Base-by-base conservation (phyloP, 352 stramenopile species). In the Phytophthora vignae region DNA sequence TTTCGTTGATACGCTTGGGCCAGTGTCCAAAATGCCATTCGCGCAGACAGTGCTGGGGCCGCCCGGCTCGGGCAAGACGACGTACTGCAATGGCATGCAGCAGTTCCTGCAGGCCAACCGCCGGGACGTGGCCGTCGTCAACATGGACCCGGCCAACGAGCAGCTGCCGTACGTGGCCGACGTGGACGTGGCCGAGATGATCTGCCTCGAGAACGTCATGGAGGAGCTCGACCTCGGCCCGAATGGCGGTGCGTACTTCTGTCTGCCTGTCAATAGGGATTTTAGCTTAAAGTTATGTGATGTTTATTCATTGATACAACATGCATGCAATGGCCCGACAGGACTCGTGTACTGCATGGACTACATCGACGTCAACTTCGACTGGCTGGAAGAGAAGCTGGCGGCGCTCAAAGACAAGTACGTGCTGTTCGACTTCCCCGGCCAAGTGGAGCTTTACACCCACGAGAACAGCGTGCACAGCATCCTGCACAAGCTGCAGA, bases 371-470 rank as follows among this genome's bases (percentile, higher is more conserved):
- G 82, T 98, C 57, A 99, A 99, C 82, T 94, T 99, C 60, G 97
- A 99, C 69, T 99, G 98, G 98, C 83, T 99, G 11, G 83, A 98
- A 64, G 95, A 99, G 27, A 85, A 90, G 17, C 98, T 98, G 65
- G 84, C 86, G n/a, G 50, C 55, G 48, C 69, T 93, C 38, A 73
- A 85, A 72, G 95, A 97, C 75, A 97, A 99, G 62, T 99, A 99
- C 85, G 76, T 99, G 10, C 82, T 99, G 15, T 97, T 99, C 44
- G 98, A 99, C 87, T 99, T 98, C 87, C 98, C 98, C 2, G 98
- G 98, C 0, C 98, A 99, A 86, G 93, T 99, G 52, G 98, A 99
- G 83, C 86, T 99, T 54, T 99, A 99, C 78, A 99, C 97, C n/a
- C 97, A 99, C 76, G 92, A 99, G 62, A 88, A 94, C n/a, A 96